phyloP scores from a whole-genome alignment of 2,329 filamentous ascomycete genomes.

The Fusarium dlaminii region DNA sequence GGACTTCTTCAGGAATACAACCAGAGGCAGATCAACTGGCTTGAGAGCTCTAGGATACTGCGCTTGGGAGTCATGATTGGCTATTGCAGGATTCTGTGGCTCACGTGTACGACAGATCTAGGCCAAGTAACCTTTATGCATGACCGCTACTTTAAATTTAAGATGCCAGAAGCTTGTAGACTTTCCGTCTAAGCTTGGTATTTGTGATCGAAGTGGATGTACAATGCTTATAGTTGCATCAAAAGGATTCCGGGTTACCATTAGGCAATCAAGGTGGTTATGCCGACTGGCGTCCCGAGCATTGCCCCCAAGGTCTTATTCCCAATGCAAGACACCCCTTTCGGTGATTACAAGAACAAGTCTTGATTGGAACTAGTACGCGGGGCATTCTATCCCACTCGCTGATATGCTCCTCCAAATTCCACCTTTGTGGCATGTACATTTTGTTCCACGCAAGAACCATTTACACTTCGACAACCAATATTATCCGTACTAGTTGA shows the following conservation, averaged over 20 bases:
- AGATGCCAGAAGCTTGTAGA: conserved; percentile 13
- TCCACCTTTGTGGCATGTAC: neutral
- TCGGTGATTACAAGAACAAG: neutral
- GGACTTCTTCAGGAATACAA: neutral
- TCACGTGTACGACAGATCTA: neutral
- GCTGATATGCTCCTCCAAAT: neutral
- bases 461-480: neutral
- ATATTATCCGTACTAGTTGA: neutral
- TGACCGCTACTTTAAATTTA: neutral
- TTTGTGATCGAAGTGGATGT: too few species aligned
- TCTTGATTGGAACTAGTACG: neutral
- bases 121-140: neutral
- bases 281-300: neutral
- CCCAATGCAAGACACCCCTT: neutral
- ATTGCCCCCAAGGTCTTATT: neutral
- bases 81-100: neutral
- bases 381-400: neutral
- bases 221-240: neutral
- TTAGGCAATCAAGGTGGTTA: conserved; percentile 9
- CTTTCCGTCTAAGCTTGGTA: neutral
- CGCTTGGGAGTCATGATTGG: neutral
- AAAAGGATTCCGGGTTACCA: conserved; percentile 27
- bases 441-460: neutral
- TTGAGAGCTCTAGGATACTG: neutral
- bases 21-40: neutral